Percentiles rank a stretch among this genome's conserved stretches.
Conservation (phyloP, 1,139 yeast species). For the Debaryomyces udenii region DNA sequence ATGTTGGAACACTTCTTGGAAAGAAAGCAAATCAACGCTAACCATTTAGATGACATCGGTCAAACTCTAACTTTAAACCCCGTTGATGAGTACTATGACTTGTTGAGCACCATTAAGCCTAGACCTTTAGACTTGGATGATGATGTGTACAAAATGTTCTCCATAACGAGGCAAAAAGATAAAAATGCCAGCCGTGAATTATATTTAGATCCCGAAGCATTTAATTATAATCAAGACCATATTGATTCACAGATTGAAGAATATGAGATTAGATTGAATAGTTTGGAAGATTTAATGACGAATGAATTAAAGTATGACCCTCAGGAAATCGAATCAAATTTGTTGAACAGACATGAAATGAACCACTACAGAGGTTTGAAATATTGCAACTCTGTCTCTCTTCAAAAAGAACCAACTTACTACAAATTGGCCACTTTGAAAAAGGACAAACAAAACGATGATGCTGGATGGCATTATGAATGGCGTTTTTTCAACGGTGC, state of each 20-base stretch:
- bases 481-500: constrained; percentile 44
- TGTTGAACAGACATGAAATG: constrained; percentile 24
- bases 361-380: constrained; percentile 31
- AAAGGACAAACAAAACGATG: constrained; percentile 28
- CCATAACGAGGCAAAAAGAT: constrained; percentile 20
- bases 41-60: constrained; percentile 18
- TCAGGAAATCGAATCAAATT: constrained; percentile 15
- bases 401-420: constrained; percentile 31
- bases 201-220: constrained; percentile 22
- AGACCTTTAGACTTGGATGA: constrained; percentile 23
- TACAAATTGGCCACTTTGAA: constrained; percentile 38
- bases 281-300: constrained; percentile 26
- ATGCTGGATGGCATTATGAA: constrained; percentile 45
- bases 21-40: constrained; percentile 23
- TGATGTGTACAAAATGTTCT: constrained; percentile 23
- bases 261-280: constrained; percentile 23
- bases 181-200: constrained; percentile 24
- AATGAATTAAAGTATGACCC: constrained; percentile 28
- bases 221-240: constrained; percentile 26
- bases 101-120: constrained; percentile 18
- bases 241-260: constrained; percentile 20
- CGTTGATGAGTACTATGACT: constrained; percentile 17
- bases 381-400: constrained; percentile 19
- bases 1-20: constrained; percentile 28
- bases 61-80: constrained; percentile 19